Evolutionary conservation across 108 stramenopile genomes (phyloP), one percentile per base, ranked within the genome.

Genomic region (Discostella pseudostelligera): DNA sequence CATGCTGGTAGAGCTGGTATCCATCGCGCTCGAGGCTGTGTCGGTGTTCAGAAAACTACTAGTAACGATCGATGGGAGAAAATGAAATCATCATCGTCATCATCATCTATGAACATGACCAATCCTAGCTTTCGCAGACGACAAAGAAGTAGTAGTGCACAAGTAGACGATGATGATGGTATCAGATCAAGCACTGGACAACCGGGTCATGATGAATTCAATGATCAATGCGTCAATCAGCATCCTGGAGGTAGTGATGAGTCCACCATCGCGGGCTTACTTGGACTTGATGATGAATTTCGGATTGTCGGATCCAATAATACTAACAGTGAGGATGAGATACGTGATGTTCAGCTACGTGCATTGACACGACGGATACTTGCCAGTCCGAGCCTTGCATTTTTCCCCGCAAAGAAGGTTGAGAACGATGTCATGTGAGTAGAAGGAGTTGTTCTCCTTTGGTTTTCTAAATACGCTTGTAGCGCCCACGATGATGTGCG

Each of bases 331-430:
- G 74, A 80, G 55, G 79, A 75, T 43, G 88, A 92, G 32, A 59
- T 88, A 14, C 70, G 91, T 22, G 81, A 87, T 63, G 87, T 92
- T 26, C 91, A 92, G 63, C 68, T 92, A 0, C 59, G 83, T 51
- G 91, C 85, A 8, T 72, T 87, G 69, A 82, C 88, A 39, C 76
- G 88, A 58, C 62, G 88, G 8, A 92, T 92, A 47, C 83, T 88
- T 63, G 74, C 79, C 14, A 80, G 78, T 39, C 77, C 80, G 14
- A 85, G 83, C 70, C 64, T 92, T 24, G 62, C 89, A 8, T 71
- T 92, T 4, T 92, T 92, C 64, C 87, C 87, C 17, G 88, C 85
- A 26, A 76, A 65, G 54, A 87, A 92, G 59, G 86, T 84, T 56
- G 84, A 86, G 35, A 81, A 81, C 11, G 91, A 91, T 62, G 77